Conservation (phyloP, 2,329 filamentous ascomycete species). For the Boeremia exigua region DNA sequence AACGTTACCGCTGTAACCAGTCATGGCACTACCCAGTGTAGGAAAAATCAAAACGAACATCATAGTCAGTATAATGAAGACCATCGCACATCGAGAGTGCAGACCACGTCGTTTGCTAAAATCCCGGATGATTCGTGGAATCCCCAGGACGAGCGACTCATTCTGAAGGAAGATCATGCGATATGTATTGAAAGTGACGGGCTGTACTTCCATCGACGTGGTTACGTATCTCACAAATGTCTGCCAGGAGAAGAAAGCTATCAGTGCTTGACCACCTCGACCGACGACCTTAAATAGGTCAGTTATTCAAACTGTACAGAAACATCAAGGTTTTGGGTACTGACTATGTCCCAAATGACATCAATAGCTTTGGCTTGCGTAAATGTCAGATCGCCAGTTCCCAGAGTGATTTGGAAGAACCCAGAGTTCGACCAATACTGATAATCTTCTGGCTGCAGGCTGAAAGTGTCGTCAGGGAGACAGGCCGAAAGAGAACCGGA, state of each 20-base stretch:
- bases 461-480: slow-evolving; percentile 19
- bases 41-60: slow-evolving; percentile 21
- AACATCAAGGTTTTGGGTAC: neutral
- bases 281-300: slow-evolving; percentile 16
- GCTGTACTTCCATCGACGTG: slow-evolving; percentile 22
- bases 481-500: neutral
- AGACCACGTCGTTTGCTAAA: slow-evolving; percentile 9
- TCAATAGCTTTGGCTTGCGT: slow-evolving; percentile 28
- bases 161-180: slow-evolving; percentile 22
- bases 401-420: slow-evolving; percentile 30
- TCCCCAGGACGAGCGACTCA: slow-evolving; percentile 8
- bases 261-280: slow-evolving; percentile 25
- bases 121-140: slow-evolving; percentile 3
- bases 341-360: slow-evolving; percentile 29
- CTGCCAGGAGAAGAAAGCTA: slow-evolving; percentile 23
- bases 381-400: slow-evolving; percentile 21
- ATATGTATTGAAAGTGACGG: slow-evolving; percentile 23
- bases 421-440: slow-evolving; percentile 21
- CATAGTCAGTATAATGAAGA: slow-evolving; percentile 22
- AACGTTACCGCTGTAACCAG: slow-evolving; percentile 20
- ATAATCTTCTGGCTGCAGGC: slow-evolving; percentile 7
- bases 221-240: slow-evolving; percentile 24
- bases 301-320: neutral
- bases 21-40: slow-evolving; percentile 26
- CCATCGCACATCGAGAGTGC: slow-evolving; percentile 20